Evolutionary conservation across 345 rosid species (phyloP).

Genomic region (Dovyalis caffra): DNA sequence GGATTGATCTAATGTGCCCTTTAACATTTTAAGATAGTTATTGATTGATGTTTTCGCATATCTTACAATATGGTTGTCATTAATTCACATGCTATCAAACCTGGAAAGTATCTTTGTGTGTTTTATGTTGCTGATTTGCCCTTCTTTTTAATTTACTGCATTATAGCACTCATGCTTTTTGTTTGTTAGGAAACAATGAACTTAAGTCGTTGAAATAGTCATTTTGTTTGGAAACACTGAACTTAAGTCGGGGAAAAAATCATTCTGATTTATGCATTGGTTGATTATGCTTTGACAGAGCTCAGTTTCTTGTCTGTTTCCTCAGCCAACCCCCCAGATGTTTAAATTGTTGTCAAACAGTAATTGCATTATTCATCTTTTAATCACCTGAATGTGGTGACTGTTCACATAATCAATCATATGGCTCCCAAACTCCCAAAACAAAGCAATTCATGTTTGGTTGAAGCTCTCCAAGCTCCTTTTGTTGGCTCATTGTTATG

Average conservation of each 20-base stretch:
- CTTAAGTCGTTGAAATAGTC: not conserved
- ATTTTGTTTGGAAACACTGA: not conserved
- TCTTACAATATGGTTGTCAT: not conserved
- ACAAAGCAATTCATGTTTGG: not conserved
- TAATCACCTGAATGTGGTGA: not conserved
- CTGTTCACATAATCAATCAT: not conserved
- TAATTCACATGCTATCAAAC: not conserved
- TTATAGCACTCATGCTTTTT: not conserved
- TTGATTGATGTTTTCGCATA: not conserved
- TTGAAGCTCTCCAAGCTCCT: not conserved
- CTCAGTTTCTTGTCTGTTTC: not conserved
- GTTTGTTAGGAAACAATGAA: not conserved
- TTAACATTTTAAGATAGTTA: not conserved
- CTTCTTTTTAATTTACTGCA: not conserved
- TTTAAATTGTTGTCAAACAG: not conserved
- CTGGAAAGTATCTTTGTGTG: not conserved
- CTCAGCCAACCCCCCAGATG: not conserved
- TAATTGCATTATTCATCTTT: not conserved
- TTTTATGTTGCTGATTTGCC: not conserved
- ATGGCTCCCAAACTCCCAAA: not conserved
- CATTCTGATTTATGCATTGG: not conserved
- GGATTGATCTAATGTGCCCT: not conserved
- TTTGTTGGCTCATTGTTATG: not conserved
- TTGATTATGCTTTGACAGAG: not conserved
- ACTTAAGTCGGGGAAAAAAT: not conserved